A percentile compares a stretch with the other conserved stretches of the same genome.
Conservation (phyloP, 73 alveolate species). For the Tetrahymena malaccensis region DNA sequence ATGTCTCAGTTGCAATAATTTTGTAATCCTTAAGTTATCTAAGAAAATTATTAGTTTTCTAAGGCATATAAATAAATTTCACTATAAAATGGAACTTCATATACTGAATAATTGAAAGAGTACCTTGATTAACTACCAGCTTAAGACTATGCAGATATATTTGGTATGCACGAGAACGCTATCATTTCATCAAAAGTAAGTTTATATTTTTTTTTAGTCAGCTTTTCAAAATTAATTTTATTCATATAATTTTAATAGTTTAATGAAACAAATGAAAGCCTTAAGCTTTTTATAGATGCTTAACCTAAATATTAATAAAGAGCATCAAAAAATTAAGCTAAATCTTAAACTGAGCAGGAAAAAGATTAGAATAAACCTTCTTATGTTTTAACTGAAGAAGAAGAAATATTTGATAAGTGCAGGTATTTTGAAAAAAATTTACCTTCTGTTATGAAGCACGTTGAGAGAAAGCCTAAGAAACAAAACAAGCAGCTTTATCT, state of each 20-base stretch:
- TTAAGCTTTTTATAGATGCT: neutral
- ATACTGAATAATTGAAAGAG: slow-evolving; percentile 36
- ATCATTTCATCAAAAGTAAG: slow-evolving; percentile 67
- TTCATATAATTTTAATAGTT: neutral
- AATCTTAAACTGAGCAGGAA: neutral
- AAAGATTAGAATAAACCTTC: neutral
- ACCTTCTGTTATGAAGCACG: neutral
- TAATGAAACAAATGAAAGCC: neutral
- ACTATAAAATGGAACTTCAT: slow-evolving; percentile 19
- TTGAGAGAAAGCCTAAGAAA: neutral
- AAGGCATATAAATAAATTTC: slow-evolving; percentile 30
- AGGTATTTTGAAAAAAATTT: neutral
- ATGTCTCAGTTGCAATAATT: slow-evolving; percentile 72
- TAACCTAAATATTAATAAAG: neutral
- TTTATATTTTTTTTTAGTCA: neutral
- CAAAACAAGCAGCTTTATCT: neutral
- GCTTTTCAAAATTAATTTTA: neutral
- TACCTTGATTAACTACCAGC: slow-evolving; percentile 71
- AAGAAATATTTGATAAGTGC: neutral
- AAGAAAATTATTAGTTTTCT: slow-evolving; percentile 52
- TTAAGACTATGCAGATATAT: slow-evolving; percentile 88
- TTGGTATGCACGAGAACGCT: slow-evolving; percentile 96
- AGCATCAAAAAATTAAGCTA: neutral
- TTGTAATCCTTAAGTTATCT: slow-evolving; percentile 74
- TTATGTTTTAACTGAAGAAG: neutral